Conservation (phyloP, 768 basidiomycete species). For the Cantharellus cinnabarinus region DNA sequence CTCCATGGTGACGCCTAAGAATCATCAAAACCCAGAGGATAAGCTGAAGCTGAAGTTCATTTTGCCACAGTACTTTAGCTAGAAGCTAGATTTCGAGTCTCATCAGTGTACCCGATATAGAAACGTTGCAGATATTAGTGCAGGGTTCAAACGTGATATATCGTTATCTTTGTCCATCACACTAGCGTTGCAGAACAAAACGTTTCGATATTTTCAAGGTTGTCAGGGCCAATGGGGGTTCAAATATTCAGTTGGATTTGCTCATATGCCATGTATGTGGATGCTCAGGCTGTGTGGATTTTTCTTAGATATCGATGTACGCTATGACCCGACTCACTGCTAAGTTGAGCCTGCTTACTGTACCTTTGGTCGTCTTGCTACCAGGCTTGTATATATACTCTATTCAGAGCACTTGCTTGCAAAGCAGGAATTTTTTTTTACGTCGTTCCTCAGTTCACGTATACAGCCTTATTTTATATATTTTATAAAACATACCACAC, state of each 20-base stretch:
- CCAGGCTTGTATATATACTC: too few species aligned
- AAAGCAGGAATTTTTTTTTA: too few species aligned
- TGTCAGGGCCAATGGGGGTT: neutral
- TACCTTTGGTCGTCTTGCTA: too few species aligned
- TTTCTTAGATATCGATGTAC: too few species aligned
- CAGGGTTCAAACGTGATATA: neutral
- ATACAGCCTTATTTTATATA: too few species aligned
- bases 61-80: constrained; percentile 47
- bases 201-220: neutral
- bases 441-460: too few species aligned
- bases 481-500: too few species aligned
- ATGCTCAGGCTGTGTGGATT: too few species aligned
- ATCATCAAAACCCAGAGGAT: constrained; percentile 33
- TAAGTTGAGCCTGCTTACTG: too few species aligned
- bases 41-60: constrained; percentile 51
- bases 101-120: neutral
- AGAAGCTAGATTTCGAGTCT: neutral
- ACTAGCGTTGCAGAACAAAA: neutral
- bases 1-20: constrained; percentile 53
- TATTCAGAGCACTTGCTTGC: too few species aligned
- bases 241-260: neutral
- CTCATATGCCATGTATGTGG: neutral
- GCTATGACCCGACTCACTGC: too few species aligned
- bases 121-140: neutral
- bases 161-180: neutral